Base-by-base conservation (phyloP, 208 protist species). In the Crithidia thermophila region DNA sequence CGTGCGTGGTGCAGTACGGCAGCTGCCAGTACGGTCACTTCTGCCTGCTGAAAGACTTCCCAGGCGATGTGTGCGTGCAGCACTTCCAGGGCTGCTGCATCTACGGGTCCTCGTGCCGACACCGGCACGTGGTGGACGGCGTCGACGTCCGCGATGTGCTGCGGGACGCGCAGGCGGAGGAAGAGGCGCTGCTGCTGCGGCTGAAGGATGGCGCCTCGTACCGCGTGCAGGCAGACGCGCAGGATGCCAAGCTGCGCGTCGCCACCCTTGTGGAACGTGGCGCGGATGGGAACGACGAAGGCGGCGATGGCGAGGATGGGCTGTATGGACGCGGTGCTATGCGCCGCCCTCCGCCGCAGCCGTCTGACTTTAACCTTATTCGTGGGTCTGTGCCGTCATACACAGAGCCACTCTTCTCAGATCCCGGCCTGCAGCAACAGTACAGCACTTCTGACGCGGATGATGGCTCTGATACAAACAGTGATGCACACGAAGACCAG, bases 1-100 rank as follows among this genome's bases (percentile, higher is more conserved):
- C 90, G 1, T 95, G 90, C 52, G 74, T 93, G 21, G 85, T 87
- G 23, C 86, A 91, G 68, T 86, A 84, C 66, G 88, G 88, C 47
- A 76, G 21, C 6, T 95, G 90, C 58, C 39, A 63, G 53, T 93
- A 67, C 57, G 90, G 90, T 9, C 45, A 87, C n/a, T 37, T 43
- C 33, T 95, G 90, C 42, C 42, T 60, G 5, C 67, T 95, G 23
- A 77, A 69, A 34, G 75, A 93, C 49, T 77, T 77, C 34, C 90
- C 90, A 1, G 84, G 83, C 7, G 79, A 95, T 58, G 70, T 74
- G 10, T 95, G 90, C 63, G 89, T 95, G 27, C 75, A 90, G 34
- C 74, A 95, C 72, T 81, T 84, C 36, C 75, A 77, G n/a, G 83
- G 87, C 21, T 57, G 30, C 59, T 95, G 90, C 56, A 52, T 90